phyloP scores from a whole-genome alignment of 2,329 filamentous ascomycete genomes.

The Parastagonospora nodorum region DNA sequence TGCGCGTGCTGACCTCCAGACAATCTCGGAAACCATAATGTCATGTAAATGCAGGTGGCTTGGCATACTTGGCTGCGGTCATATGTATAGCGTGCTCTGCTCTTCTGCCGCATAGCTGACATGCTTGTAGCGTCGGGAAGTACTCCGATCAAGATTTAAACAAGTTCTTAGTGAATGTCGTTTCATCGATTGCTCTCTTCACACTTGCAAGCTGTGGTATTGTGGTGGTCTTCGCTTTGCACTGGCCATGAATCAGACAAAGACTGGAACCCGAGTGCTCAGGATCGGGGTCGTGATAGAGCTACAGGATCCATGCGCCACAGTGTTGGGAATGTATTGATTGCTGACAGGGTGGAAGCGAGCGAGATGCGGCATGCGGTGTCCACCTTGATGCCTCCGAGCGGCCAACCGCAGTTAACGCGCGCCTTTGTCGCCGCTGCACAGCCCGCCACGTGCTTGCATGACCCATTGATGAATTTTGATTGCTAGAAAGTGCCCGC shows the following conservation, averaged over 20 bases:
- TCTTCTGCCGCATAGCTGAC: too few species aligned
- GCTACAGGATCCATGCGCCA: not conserved
- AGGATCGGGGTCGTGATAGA: not conserved
- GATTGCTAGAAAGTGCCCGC: conserved; percentile 4
- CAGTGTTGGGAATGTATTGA: conserved; percentile 8
- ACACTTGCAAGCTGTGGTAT: not conserved
- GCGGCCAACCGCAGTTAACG: not conserved
- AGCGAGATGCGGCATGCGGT: too few species aligned
- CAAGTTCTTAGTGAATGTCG: not conserved
- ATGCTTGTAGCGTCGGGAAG: too few species aligned
- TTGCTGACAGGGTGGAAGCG: not conserved
- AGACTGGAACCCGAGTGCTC: not conserved
- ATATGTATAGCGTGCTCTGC: too few species aligned
- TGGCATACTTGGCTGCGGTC: too few species aligned
- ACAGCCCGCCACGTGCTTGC: conserved; percentile 3
- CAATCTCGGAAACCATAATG: too few species aligned
- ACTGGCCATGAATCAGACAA: too few species aligned
- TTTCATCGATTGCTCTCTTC: not conserved
- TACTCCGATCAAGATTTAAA: too few species aligned
- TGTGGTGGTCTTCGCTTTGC: not conserved
- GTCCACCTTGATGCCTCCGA: too few species aligned
- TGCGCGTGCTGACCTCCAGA: too few species aligned
- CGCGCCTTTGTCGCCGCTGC: not conserved
- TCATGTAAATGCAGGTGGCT: too few species aligned
- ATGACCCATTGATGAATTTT: not conserved